A percentile compares a stretch with the other conserved stretches of the same genome.
Evolutionary conservation across 2,329 filamentous ascomycete species (phyloP).

Genomic region (Aspergillus intermedius): DNA sequence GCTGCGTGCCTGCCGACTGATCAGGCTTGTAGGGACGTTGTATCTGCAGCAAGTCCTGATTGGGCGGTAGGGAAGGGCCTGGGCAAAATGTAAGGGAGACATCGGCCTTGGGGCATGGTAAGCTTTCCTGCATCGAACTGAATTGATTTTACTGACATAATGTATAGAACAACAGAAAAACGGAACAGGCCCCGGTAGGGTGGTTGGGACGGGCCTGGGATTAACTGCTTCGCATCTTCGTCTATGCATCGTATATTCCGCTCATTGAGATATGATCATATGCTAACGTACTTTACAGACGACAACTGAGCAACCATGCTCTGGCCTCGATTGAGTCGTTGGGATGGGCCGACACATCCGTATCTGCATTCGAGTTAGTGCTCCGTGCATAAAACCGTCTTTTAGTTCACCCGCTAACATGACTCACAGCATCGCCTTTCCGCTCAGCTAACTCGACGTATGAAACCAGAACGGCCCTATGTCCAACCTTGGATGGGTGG

Average conservation of each 20-base stretch:
- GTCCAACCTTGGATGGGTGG: no score
- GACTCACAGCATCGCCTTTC: no score
- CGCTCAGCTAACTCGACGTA: no score
- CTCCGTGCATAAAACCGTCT: no score
- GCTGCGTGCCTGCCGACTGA: background rate
- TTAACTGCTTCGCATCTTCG: no score
- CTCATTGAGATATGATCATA: no score
- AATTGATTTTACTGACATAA: no score
- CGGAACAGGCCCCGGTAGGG: constrained; percentile 1
- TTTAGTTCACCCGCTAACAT: background rate
- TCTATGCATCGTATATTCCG: no score
- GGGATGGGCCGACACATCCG: background rate
- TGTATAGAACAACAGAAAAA: background rate
- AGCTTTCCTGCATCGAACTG: background rate
- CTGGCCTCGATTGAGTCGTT: background rate
- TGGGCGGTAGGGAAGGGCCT: background rate
- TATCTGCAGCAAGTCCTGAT: background rate
- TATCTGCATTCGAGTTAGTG: background rate
- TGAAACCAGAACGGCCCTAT: no score
- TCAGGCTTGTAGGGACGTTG: background rate
- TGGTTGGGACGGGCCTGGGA: constrained; percentile 8
- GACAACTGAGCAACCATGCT: no score
- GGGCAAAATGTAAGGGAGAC: background rate
- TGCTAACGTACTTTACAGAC: no score
- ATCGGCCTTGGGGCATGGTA: background rate